Percentiles rank a stretch among this genome's conserved stretches.
Conservation (phyloP, 768 basidiomycete genomes). For the Strobilomyces dryophilus region DNA sequence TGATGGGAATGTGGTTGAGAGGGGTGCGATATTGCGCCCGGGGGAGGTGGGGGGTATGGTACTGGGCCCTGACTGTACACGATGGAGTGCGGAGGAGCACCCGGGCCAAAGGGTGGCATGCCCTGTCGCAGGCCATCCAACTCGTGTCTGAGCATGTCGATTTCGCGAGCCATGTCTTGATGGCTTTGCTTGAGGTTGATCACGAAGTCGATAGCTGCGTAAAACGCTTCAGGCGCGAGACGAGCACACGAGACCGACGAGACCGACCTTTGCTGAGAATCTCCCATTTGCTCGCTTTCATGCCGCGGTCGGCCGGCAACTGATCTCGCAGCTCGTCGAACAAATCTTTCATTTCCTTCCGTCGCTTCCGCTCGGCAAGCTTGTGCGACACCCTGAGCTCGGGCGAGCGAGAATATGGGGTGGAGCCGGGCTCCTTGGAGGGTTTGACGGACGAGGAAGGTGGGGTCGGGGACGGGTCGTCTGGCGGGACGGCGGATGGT, state of each 20-base stretch:
- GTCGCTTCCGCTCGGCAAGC: slow-evolving; percentile 90
- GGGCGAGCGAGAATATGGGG: slow-evolving; percentile 93
- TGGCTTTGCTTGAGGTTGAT: slow-evolving; percentile 70
- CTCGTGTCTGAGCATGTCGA: slow-evolving; percentile 76
- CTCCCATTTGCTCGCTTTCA: slow-evolving; percentile 99
- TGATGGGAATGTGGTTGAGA: slow-evolving; percentile 32
- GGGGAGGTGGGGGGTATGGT: slow-evolving; percentile 44
- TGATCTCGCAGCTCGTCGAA: slow-evolving; percentile 96
- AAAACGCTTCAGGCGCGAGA: slow-evolving; percentile 1
- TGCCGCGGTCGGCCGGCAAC: slow-evolving; percentile 85
- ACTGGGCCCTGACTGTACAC: slow-evolving; percentile 51
- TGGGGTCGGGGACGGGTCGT: slow-evolving; percentile 40
- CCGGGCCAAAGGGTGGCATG: slow-evolving; percentile 46
- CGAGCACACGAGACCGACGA: background rate
- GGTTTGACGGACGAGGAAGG: slow-evolving; percentile 33
- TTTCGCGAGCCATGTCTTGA: slow-evolving; percentile 73
- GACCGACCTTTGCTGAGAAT: slow-evolving; percentile 88
- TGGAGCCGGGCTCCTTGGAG: slow-evolving; percentile 48
- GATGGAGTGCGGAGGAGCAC: slow-evolving; percentile 44
- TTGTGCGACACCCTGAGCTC: slow-evolving; percentile 96
- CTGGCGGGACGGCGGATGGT: slow-evolving; percentile 34
- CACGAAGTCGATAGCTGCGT: slow-evolving; percentile 84
- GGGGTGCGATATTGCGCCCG: slow-evolving; percentile 42
- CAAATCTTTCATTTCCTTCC: slow-evolving; percentile 99
- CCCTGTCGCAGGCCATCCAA: slow-evolving; percentile 60